phyloP scores from a whole-genome alignment of 2,329 filamentous ascomycete species.

The Cladosporium sp. region DNA sequence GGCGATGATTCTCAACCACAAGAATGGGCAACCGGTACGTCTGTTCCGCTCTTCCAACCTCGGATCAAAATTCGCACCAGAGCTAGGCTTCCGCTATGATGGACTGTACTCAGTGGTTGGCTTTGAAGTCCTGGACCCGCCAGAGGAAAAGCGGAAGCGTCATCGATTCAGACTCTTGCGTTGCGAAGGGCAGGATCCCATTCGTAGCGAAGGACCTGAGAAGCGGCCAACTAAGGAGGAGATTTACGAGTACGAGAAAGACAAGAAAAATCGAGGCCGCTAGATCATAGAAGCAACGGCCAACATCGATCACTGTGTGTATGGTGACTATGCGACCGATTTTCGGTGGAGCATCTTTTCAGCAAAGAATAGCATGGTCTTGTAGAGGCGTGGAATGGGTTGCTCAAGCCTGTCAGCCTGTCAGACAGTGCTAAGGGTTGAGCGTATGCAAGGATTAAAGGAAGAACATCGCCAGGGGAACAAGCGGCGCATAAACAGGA shows the following conservation, averaged over 20 bases:
- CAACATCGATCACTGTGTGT: too few species aligned
- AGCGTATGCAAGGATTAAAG: too few species aligned
- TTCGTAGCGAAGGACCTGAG: conserved; percentile 41
- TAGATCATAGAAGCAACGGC: background rate
- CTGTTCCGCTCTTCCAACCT: conserved; percentile 48
- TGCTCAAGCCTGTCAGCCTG: too few species aligned
- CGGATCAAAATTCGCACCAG: conserved; percentile 42
- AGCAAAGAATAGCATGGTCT: too few species aligned
- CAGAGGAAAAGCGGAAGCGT: conserved; percentile 37
- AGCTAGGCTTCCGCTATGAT: conserved; percentile 53
- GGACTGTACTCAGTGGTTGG: conserved; percentile 50
- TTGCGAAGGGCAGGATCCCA: conserved; percentile 41
- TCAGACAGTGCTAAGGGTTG: too few species aligned
- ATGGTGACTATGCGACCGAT: too few species aligned
- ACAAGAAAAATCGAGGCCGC: conserved; percentile 17
- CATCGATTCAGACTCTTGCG: conserved; percentile 48
- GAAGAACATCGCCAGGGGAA: too few species aligned
- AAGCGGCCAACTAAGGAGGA: conserved; percentile 43
- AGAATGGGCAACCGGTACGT: conserved; percentile 41
- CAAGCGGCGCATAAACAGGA: too few species aligned
- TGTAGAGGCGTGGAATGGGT: too few species aligned
- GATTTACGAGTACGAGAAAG: conserved; percentile 21
- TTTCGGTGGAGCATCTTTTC: too few species aligned
- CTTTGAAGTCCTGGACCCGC: conserved; percentile 36
- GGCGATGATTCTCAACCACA: conserved; percentile 39